A percentile compares a stretch with the other conserved stretches of the same genome.
phyloP scores from a whole-genome alignment of 805 yeast species.

The Yarrowia deformans region DNA sequence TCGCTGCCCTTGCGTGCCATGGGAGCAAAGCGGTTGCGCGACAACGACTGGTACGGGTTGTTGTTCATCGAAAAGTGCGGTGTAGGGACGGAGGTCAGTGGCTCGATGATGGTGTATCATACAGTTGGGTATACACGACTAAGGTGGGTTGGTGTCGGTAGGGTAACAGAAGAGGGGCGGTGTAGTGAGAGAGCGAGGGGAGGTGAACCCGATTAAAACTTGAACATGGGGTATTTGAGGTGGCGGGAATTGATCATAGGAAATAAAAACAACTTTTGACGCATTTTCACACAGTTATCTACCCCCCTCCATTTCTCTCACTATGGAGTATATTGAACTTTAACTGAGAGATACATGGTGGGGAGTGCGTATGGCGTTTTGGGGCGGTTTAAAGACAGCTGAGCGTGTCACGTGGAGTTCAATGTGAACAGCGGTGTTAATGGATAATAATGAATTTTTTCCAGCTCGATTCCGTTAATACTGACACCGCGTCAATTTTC shows the following conservation, averaged over 20 bases:
- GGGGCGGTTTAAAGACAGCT: too few species aligned
- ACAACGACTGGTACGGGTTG: slow-evolving; percentile 39
- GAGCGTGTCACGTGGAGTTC: too few species aligned
- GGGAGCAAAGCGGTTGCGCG: slow-evolving; percentile 34
- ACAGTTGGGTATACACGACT: neutral
- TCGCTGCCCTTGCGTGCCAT: slow-evolving; percentile 34
- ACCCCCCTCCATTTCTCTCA: neutral
- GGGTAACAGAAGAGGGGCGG: neutral
- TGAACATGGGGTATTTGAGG: neutral
- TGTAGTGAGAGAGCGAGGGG: neutral
- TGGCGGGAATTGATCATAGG: too few species aligned
- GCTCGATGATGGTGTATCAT: too few species aligned
- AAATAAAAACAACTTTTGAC: too few species aligned
- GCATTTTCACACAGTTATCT: neutral
- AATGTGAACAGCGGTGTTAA: too few species aligned
- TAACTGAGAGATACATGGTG: neutral
- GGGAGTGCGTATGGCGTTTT: neutral
- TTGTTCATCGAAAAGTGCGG: slow-evolving; percentile 5
- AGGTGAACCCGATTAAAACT: neutral
- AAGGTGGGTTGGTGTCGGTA: slow-evolving; percentile 11
- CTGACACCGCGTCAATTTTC: neutral
- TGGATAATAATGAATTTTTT: too few species aligned
- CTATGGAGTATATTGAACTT: slow-evolving; percentile 12
- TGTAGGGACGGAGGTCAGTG: too few species aligned
- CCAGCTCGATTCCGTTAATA: neutral